Percentiles rank a stretch among this genome's conserved stretches.
Conservation (phyloP, 2,329 filamentous ascomycete genomes). For the Mycocentrospora acerina region DNA sequence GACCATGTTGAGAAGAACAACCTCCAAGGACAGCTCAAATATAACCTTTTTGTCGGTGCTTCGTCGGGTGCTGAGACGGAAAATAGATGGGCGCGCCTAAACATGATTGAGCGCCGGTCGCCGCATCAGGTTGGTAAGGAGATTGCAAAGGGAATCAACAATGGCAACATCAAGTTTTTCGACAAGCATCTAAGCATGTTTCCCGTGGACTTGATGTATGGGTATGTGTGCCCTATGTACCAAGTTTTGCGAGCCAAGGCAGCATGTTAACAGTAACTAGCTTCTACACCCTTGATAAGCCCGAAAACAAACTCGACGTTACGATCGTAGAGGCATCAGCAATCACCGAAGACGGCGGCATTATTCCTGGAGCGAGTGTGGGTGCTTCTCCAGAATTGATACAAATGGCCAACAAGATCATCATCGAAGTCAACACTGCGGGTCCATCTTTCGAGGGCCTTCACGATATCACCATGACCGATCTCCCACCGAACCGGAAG, state of each 20-base stretch:
- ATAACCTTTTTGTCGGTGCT: conserved; percentile 86
- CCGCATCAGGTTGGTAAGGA: conserved; percentile 90
- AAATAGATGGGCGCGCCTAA: conserved; percentile 82
- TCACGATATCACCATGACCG: conserved; percentile 89
- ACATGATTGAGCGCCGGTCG: conserved; percentile 85
- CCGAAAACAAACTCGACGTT: conserved; percentile 74
- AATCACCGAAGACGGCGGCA: conserved; percentile 85
- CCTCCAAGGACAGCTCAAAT: conserved; percentile 80
- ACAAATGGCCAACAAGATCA: conserved; percentile 90
- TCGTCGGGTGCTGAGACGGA: conserved; percentile 87
- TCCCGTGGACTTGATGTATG: conserved; percentile 79
- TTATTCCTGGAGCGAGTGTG: conserved; percentile 82
- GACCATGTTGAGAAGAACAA: conserved; percentile 87
- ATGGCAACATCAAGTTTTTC: conserved; percentile 86
- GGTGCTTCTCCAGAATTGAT: conserved; percentile 83
- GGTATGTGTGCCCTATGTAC: conserved; percentile 35
- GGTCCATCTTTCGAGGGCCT: conserved; percentile 80
- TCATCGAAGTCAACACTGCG: conserved; percentile 89
- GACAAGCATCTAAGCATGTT: conserved; percentile 96
- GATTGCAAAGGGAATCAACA: conserved; percentile 88
- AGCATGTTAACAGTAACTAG: conserved; percentile 44
- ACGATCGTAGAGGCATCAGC: conserved; percentile 83
- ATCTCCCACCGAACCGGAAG: conserved; percentile 77
- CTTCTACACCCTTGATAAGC: conserved; percentile 80
- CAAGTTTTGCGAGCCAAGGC: neutral